Percentiles rank a stretch among this genome's conserved stretches.
These are phyloP conservation scores for Staphylotrichum longicolle DNA, from an alignment of 495 filamentous ascomycete genomes.

Conservation along the genomic window DNA sequence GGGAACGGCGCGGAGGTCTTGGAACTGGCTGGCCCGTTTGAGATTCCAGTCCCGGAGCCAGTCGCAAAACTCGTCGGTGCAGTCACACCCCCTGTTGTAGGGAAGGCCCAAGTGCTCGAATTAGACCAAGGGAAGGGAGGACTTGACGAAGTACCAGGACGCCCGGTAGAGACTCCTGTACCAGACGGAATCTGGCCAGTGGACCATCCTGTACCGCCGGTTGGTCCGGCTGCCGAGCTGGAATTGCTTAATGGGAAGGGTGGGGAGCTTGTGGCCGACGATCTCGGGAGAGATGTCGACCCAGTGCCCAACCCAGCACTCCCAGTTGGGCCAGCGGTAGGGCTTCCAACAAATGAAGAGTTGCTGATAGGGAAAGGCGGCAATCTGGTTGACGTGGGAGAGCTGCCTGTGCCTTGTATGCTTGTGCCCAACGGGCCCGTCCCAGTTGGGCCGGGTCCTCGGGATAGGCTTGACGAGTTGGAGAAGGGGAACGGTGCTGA, in stretches of 20 bases:
- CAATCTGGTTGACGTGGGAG: slow-evolving; percentile 4
- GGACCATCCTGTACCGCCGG: background rate
- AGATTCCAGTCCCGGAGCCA: slow-evolving; percentile 7
- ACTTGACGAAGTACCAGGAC: background rate
- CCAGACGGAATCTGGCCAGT: background rate
- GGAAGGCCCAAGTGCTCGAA: slow-evolving; percentile 13
- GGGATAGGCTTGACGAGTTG: slow-evolving; percentile 27
- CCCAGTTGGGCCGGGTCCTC: slow-evolving; percentile 19
- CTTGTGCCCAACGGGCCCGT: background rate
- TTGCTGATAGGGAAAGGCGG: slow-evolving; percentile 21
- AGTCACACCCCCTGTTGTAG: slow-evolving; percentile 11
- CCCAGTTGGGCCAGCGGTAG: slow-evolving; percentile 9
- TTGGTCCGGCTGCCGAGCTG: background rate
- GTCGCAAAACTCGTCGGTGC: slow-evolving; percentile 1
- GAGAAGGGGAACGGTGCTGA: slow-evolving; percentile 32
- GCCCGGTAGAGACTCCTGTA: background rate
- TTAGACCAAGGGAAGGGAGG: slow-evolving; percentile 25
- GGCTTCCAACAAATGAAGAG: slow-evolving; percentile 3
- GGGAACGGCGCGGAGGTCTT: slow-evolving; percentile 5
- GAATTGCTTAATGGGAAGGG: slow-evolving; percentile 19
- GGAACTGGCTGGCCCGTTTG: slow-evolving; percentile 3
- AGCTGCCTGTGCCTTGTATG: background rate
- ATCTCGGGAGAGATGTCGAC: background rate
- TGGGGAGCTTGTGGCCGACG: background rate
- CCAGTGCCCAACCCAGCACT: background rate